A percentile compares a stretch with the other conserved stretches of the same genome.
Conservation (phyloP, 768 basidiomycete species). For the Tephrocybe sp. region DNA sequence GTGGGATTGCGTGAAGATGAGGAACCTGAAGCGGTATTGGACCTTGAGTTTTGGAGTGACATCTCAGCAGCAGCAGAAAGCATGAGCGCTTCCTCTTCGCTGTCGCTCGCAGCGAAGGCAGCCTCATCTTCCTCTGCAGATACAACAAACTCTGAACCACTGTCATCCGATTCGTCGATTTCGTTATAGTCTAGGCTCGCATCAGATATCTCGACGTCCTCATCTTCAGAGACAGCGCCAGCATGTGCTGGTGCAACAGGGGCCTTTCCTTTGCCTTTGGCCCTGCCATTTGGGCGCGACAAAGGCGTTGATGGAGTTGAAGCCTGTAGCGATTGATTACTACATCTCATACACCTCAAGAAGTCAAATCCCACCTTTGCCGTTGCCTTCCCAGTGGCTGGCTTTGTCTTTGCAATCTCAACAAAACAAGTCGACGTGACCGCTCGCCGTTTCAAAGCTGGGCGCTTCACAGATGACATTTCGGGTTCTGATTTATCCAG, state of each 20-base stretch:
- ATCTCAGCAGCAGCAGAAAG: slow-evolving; percentile 53
- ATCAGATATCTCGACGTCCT: slow-evolving; percentile 31
- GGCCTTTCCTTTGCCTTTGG: slow-evolving; percentile 40
- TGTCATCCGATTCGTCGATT: slow-evolving; percentile 52
- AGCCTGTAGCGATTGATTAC: slow-evolving; percentile 10
- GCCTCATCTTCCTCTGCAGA: slow-evolving; percentile 42
- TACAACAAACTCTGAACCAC: slow-evolving; percentile 61
- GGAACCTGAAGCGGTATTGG: slow-evolving; percentile 34
- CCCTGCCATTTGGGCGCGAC: slow-evolving; percentile 8
- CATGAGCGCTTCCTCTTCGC: slow-evolving; percentile 51
- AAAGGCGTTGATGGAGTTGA: slow-evolving; percentile 1
- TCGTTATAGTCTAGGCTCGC: slow-evolving; percentile 39
- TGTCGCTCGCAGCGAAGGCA: slow-evolving; percentile 24
- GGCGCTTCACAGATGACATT: slow-evolving; percentile 26
- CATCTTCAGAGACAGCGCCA: slow-evolving; percentile 29
- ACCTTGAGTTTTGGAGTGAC: slow-evolving; percentile 43
- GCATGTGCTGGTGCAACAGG: slow-evolving; percentile 26
- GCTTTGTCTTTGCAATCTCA: slow-evolving; percentile 26
- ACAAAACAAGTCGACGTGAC: slow-evolving; percentile 32
- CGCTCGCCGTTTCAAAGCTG: slow-evolving; percentile 33
- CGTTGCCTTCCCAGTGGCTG: slow-evolving; percentile 9
- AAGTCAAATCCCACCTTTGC: slow-evolving; percentile 21
- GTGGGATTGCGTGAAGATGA: slow-evolving; percentile 35
- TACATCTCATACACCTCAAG: neutral
- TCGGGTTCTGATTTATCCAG: slow-evolving; percentile 21